A percentile compares a stretch with the other conserved stretches of the same genome.
These are phyloP conservation scores for Bipolaris bicolor DNA, from an alignment of 2,329 filamentous ascomycete species.

Conservation along the genomic window DNA sequence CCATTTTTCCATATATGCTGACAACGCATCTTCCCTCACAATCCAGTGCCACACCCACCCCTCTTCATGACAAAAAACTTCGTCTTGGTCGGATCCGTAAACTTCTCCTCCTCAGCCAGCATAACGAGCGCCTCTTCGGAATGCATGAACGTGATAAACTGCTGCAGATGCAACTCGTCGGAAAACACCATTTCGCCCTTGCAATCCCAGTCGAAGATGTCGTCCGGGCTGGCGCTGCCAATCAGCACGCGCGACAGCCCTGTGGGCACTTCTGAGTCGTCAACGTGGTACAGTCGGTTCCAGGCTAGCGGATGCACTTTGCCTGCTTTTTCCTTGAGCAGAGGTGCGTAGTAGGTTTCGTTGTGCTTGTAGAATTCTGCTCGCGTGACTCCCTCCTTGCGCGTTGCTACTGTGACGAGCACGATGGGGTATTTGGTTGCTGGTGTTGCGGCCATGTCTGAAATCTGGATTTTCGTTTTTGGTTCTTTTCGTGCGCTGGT, in stretches of 20 bases:
- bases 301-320: slow-evolving; percentile 26
- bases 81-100: slow-evolving; percentile 18
- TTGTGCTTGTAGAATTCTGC: slow-evolving; percentile 23
- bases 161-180: slow-evolving; percentile 28
- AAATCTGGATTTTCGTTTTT: no score
- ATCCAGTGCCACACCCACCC: slow-evolving; percentile 1
- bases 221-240: slow-evolving; percentile 11
- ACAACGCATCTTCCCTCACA: neutral
- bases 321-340: slow-evolving; percentile 20
- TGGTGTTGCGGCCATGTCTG: slow-evolving; percentile 16
- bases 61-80: slow-evolving; percentile 27
- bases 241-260: slow-evolving; percentile 19
- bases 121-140: slow-evolving; percentile 16
- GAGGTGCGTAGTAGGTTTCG: slow-evolving; percentile 18
- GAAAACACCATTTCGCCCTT: slow-evolving; percentile 27
- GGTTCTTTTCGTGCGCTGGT: neutral
- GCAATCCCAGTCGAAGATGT: slow-evolving; percentile 28
- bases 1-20: neutral
- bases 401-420: slow-evolving; percentile 19
- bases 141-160: slow-evolving; percentile 30
- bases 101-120: slow-evolving; percentile 27
- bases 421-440: slow-evolving; percentile 23
- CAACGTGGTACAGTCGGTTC: slow-evolving; percentile 25
- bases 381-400: slow-evolving; percentile 23
- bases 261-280: slow-evolving; percentile 18